These are phyloP conservation scores for Herpetomonas samuelpessoai DNA, from an alignment of 208 protist species.

Conservation along the genomic window DNA sequence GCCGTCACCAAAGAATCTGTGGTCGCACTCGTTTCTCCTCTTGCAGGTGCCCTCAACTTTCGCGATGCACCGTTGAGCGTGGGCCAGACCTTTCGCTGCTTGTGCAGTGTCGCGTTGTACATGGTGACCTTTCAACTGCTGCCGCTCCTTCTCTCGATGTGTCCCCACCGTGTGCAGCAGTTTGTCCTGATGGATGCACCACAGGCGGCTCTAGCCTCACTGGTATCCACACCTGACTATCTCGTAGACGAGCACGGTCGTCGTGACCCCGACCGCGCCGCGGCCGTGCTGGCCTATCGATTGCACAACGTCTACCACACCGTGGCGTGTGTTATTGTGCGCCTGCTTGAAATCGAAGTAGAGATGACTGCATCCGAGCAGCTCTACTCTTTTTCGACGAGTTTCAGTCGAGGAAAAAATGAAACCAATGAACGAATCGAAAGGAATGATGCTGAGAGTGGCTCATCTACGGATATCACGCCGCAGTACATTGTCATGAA, in stretches of 20 bases:
- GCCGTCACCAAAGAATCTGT: slow-evolving; percentile 32
- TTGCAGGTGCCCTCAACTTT: slow-evolving; percentile 46
- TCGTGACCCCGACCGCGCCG: neutral
- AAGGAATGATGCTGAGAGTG: too few species aligned
- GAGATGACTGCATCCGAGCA: slow-evolving; percentile 20
- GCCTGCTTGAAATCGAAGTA: slow-evolving; percentile 35
- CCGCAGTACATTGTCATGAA: slow-evolving; percentile 39
- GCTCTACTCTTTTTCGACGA: too few species aligned
- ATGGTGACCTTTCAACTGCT: slow-evolving; percentile 38
- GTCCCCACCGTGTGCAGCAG: too few species aligned
- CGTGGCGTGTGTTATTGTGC: slow-evolving; percentile 25
- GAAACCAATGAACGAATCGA: too few species aligned
- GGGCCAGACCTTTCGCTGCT: slow-evolving; percentile 29
- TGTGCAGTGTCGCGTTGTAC: slow-evolving; percentile 44
- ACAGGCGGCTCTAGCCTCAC: neutral
- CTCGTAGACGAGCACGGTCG: too few species aligned
- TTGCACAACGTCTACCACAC: slow-evolving; percentile 16
- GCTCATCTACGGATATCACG: too few species aligned
- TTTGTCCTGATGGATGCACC: slow-evolving; percentile 14
- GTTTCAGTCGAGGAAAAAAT: too few species aligned
- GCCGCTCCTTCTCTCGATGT: slow-evolving; percentile 13
- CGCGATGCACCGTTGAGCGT: slow-evolving; percentile 34
- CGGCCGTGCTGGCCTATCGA: neutral
- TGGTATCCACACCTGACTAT: neutral
- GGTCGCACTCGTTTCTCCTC: slow-evolving; percentile 11